Evolutionary conservation across 2,329 filamentous ascomycete species (phyloP).

Genomic region (Pseudogymnoascus verrucosus): DNA sequence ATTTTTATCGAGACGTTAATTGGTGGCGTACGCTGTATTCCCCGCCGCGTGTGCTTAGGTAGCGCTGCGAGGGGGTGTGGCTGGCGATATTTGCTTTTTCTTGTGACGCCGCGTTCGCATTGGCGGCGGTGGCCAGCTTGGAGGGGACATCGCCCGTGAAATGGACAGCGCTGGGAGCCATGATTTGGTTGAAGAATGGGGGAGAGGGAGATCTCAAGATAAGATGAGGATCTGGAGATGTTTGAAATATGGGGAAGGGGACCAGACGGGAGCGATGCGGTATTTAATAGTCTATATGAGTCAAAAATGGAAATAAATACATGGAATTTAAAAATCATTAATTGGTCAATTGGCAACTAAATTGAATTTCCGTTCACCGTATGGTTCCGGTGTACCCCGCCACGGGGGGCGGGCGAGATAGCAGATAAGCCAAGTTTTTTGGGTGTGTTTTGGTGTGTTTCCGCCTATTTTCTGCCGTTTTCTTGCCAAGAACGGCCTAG

Average conservation of each 20-base stretch:
- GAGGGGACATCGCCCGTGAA: neutral
- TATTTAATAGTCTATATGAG: neutral
- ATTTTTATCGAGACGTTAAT: conserved; percentile 8
- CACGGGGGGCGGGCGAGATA: neutral
- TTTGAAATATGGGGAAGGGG: neutral
- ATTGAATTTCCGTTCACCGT: neutral
- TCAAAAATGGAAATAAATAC: conserved; percentile 1
- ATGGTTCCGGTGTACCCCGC: conserved; percentile 5
- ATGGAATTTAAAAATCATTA: neutral
- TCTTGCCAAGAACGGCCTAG: too few relatives aligned
- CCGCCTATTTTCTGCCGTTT: neutral
- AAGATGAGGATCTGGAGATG: neutral
- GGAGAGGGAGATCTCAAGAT: neutral
- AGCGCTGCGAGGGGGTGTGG: conserved; percentile 47
- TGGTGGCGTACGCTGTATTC: conserved; percentile 47
- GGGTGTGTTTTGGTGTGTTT: neutral
- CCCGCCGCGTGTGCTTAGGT: conserved; percentile 54
- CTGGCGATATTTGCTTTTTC: conserved; percentile 9
- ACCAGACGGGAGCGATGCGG: neutral
- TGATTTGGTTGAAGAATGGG: neutral
- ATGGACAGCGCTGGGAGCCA: conserved; percentile 3
- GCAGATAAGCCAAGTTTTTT: neutral
- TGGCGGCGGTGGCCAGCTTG: neutral
- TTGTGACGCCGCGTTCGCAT: neutral
- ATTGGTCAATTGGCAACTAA: neutral